Base-by-base conservation (phyloP, 345 rosid genomes). In the Crucihimalaya himalaica region DNA sequence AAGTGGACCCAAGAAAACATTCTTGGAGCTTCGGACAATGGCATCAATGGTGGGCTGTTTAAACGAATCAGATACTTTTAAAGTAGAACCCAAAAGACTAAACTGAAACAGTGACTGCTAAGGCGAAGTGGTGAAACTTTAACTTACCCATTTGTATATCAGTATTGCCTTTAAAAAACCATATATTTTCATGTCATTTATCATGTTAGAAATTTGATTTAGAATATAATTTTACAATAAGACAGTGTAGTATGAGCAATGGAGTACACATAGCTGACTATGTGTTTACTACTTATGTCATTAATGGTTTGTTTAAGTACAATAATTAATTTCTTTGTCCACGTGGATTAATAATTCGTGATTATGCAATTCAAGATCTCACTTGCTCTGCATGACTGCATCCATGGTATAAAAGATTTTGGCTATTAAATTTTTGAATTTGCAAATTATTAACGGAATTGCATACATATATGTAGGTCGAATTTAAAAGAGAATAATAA, bases 1-100 rank as follows among this genome's bases (percentile, higher is more conserved):
- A 76, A 77, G 76, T 77, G 80, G 76, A 64, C 76, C 80, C 71
- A 28, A 63, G 16, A 55, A 46, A 70, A 70, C 80, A 70, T 70
- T 77, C 53, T 50, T 56, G 69, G 68, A 48, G 71, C 71, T 28
- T 77, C 31, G 71, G 67, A 63, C 34, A 76, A 70, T 62, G 68
- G 66, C 75, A 76, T 76, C 76, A 64, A 55, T 70, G 80, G 80
- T 76, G 75, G 39, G 48, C 23, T 47, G 58, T n/a, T 61, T 12
- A 77, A 71, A 50, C 21, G 80, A 64, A 77, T 65, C 68, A 71
- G 76, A 71, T 71, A 31, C 80, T 21, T 58, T 64, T 64, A 77
- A 64, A 71, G 76, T 48, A 48, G 16, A 76, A 27, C 60, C 21
- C 27, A 62, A 69, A 56, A 6, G 69, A 70, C 68, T 48, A 54